Evolutionary conservation across 2,329 filamentous ascomycete species (phyloP), one percentile per base, ranked within the genome.

Genomic region (Trichoderma polysporum): DNA sequence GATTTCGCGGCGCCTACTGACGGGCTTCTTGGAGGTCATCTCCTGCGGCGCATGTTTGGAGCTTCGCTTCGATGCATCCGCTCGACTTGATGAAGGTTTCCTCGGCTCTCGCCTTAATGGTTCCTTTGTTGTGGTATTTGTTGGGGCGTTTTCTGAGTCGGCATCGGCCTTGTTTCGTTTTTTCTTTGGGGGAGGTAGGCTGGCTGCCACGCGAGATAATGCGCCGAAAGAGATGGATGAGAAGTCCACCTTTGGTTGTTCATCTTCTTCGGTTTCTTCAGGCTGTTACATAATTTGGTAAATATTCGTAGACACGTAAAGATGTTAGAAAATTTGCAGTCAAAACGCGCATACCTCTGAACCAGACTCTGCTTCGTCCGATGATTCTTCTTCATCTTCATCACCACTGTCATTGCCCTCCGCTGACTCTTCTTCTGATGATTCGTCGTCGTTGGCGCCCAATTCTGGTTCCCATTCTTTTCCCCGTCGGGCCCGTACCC

Each of bases 31-130:
- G 77, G 91, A 93, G 2, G 93, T 89, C 75, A 93, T 87, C 68
- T 95, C 89, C 50, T 88, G 88, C 0, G 95, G 95, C 0, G 95
- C 95, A 79, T 98, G 93, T 80, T 99, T 99, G 76, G 88, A 94
- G 13, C 88, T 72, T 45, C 81, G 78, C 77, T 79, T 79, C 68
- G 17, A 29, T 17, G 68, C 54, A n/a, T 71, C 69, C 22, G 56
- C 15, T 22, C 64, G 76, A 71, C 62, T 41, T 54, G 60, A 57
- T 27, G 29, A 29, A 15, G 37, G 15, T 3, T 56, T 54, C 10
- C 45, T 58, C n/a, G 41, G 31, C n/a, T 59, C 52, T 45, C 66
- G 41, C 29, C 25, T 57, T 56, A 49, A 4, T 25, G 52, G 19
- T 5, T 59, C 45, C 2, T 50, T 50, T 17, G 49, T 37, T 47